Evolutionary conservation across 2,329 filamentous ascomycete species (phyloP).

Genomic region (Fusarium xyrophilum): DNA sequence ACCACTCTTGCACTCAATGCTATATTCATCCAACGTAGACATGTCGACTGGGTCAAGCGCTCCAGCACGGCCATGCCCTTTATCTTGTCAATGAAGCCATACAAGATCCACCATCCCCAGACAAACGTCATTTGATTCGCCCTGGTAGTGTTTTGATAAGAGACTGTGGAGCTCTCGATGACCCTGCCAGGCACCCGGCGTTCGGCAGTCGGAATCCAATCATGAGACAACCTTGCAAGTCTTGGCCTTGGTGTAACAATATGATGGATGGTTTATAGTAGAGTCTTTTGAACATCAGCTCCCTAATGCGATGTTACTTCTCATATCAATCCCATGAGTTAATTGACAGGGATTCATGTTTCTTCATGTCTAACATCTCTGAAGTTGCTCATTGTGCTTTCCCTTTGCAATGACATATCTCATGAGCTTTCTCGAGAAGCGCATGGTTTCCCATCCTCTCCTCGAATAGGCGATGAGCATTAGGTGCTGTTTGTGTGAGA

Average conservation of each 20-base stretch:
- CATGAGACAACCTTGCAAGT: constrained; percentile 1
- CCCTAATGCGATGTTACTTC: not conserved
- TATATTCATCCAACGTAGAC: not conserved
- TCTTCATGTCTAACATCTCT: too few species aligned
- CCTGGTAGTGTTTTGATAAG: constrained; percentile 14
- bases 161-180: constrained; percentile 4
- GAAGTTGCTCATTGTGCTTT: not conserved
- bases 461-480: not conserved
- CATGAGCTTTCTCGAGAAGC: not conserved
- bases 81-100: constrained; percentile 21
- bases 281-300: not conserved
- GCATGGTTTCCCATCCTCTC: not conserved
- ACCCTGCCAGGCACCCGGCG: constrained; percentile 22
- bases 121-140: constrained; percentile 19
- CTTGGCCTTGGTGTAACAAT: not conserved
- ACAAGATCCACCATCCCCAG: constrained; percentile 14
- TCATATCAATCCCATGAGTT: not conserved
- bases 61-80: not conserved
- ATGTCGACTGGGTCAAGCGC: constrained; percentile 13
- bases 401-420: not conserved
- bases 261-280: not conserved
- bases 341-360: too few species aligned
- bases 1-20: not conserved
- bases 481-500: too few species aligned
- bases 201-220: constrained; percentile 25